Percentiles rank a stretch among this genome's conserved stretches.
Evolutionary conservation across 768 basidiomycete species (phyloP).

Genomic region (Hericium coralloides): DNA sequence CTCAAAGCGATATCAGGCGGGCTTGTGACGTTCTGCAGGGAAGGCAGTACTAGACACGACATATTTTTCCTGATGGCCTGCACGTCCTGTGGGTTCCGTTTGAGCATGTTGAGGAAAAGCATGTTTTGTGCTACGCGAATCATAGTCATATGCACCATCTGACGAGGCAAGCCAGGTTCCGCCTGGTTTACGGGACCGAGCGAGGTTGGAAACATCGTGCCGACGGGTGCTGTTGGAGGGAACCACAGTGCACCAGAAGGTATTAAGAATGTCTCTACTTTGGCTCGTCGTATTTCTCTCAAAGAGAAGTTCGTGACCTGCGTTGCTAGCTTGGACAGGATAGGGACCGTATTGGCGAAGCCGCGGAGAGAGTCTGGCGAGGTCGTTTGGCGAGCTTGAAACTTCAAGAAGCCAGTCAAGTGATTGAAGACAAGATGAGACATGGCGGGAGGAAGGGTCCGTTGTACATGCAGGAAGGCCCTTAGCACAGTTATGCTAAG

Average conservation of each 20-base stretch:
- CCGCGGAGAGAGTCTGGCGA: conserved; percentile 35
- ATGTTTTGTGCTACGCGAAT: conserved; percentile 66
- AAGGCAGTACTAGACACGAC: conserved; percentile 50
- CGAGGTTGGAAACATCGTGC: conserved; percentile 53
- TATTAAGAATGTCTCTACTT: conserved; percentile 58
- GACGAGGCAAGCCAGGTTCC: conserved; percentile 22
- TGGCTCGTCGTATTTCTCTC: conserved; percentile 63
- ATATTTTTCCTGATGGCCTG: conserved; percentile 59
- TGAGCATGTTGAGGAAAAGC: conserved; percentile 54
- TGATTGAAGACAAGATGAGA: conserved; percentile 63
- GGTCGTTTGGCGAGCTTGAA: conserved; percentile 35
- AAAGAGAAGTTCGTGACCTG: conserved; percentile 69
- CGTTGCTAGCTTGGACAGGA: conserved; percentile 47
- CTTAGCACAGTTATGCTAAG: conserved; percentile 44
- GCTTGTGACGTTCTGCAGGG: conserved; percentile 17
- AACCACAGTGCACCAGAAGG: conserved; percentile 72
- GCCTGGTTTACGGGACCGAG: conserved; percentile 14
- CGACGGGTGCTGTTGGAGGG: conserved; percentile 39
- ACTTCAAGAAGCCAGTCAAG: conserved; percentile 59
- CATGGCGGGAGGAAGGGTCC: conserved; percentile 51
- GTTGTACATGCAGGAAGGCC: conserved; percentile 48
- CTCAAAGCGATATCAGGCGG: conserved; percentile 2
- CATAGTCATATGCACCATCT: conserved; percentile 47
- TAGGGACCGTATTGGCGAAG: conserved; percentile 46
- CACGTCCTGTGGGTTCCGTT: conserved; percentile 59